Evolutionary conservation across 306 rosid species (phyloP), one percentile per base, ranked within the genome.

Genomic region (Dalbergia oliveri): DNA sequence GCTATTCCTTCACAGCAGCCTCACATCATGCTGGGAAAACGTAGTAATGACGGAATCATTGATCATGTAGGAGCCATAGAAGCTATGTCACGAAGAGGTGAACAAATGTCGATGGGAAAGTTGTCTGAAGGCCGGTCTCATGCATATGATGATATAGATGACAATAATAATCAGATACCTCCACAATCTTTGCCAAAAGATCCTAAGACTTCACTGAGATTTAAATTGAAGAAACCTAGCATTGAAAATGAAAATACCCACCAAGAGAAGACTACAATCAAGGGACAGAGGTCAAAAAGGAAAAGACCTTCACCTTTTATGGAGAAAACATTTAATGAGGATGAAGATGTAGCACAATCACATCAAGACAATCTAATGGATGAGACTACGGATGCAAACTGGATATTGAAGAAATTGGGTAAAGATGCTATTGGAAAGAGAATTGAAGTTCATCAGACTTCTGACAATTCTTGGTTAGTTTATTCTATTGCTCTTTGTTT

Each of bases 241-340:
- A 49, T 76, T 21, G 97, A 89, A 70, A 93, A 77, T 86, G 94
- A 86, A 86, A 88, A 69, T 81, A 65, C 88, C 69, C 88, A 64
- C 47, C 90, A 6, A 26, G 98, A 93, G 84, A 93, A 82, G 82
- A 91, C 84, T 66, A 83, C 84, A n/a, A 85, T 91, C 75, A 95
- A 95, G 87, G 99, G 99, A 39, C 99, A 93, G 67, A 90, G 98
- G 83, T 95, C 99, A 9, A 95, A 95, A 87, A 84, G 99, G 81
- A 95, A 93, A 88, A 88, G 97, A 70, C 92, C 98, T 12, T 90
- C 94, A 35, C 88, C 90, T 16, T 84, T 89, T 19, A 66, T 78
- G 69, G 98, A 92, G 73, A 94, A 88, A 84, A 19, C 79, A 63
- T 74, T 84, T 70, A 85, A 84, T 47, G 95, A 83, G 66, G 84